A percentile compares a stretch with the other conserved stretches of the same genome.
phyloP scores from a whole-genome alignment of 805 yeast genomes.

The Wickerhamiella bombiphila region DNA sequence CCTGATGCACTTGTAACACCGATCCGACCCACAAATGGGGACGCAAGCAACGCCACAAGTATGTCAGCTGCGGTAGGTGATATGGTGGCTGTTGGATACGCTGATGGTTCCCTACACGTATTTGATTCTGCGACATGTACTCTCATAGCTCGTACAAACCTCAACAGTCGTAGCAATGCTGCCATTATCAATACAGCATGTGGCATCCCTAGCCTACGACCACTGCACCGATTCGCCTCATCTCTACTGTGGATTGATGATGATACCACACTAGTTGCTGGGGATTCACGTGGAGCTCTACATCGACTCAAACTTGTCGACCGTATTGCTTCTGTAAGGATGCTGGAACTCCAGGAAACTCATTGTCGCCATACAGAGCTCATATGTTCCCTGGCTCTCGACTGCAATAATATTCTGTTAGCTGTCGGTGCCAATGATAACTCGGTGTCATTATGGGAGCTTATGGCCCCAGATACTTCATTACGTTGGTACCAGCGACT shows the following conservation, averaged over 20 bases:
- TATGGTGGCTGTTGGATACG: background rate
- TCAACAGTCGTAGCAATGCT: background rate
- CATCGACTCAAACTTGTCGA: background rate
- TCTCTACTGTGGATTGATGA: background rate
- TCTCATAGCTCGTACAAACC: background rate
- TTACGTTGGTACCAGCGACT: background rate
- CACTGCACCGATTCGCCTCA: background rate
- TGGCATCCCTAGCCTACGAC: background rate
- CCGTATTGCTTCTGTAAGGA: background rate
- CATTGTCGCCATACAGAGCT: background rate
- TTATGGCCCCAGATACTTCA: background rate
- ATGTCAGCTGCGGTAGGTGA: background rate
- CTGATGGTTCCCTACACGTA: background rate
- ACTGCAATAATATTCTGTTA: background rate
- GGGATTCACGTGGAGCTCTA: background rate
- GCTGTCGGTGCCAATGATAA: background rate
- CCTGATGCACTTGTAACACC: background rate
- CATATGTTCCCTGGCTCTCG: background rate
- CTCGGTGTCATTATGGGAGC: background rate
- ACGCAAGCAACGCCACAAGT: no score
- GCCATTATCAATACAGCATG: background rate
- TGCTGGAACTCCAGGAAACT: background rate
- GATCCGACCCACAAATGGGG: background rate
- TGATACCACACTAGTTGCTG: background rate
- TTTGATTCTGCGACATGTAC: background rate